phyloP scores from a whole-genome alignment of 805 yeast genomes.

The Saturnispora sekii region DNA sequence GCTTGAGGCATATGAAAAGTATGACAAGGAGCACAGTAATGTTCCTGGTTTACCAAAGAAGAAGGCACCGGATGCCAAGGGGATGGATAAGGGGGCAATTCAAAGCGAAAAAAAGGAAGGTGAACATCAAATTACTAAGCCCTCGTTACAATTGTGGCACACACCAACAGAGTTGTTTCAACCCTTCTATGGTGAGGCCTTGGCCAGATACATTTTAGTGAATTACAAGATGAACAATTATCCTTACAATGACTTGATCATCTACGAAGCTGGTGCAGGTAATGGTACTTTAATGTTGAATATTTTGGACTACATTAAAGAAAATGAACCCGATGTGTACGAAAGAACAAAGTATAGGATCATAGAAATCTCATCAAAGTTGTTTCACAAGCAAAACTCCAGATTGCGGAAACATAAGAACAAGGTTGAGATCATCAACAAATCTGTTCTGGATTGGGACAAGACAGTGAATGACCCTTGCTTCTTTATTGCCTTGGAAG shows the following conservation, averaged over 20 bases:
- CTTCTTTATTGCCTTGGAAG: conserved; percentile 71
- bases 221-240: conserved; percentile 59
- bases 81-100: background rate
- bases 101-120: background rate
- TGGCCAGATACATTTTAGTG: conserved; percentile 69
- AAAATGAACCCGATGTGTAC: conserved; percentile 66
- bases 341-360: conserved; percentile 56
- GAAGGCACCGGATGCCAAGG: background rate
- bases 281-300: conserved; percentile 80
- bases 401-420: conserved; percentile 32
- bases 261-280: conserved; percentile 87
- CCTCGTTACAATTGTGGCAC: conserved; percentile 70
- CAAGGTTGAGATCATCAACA: conserved; percentile 57
- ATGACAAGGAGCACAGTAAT: conserved; percentile 27
- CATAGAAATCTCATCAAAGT: conserved; percentile 57
- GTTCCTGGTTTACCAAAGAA: conserved; percentile 6
- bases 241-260: conserved; percentile 61
- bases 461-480: conserved; percentile 52
- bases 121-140: conserved; percentile 17
- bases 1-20: conserved; percentile 50
- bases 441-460: conserved; percentile 71
- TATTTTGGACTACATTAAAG: conserved; percentile 53
- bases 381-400: conserved; percentile 47
- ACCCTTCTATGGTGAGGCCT: conserved; percentile 77
- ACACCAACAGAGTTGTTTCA: conserved; percentile 82